Evolutionary conservation across 1,284 basidiomycete genomes (phyloP).

Genomic region (Puccinia coronata): DNA sequence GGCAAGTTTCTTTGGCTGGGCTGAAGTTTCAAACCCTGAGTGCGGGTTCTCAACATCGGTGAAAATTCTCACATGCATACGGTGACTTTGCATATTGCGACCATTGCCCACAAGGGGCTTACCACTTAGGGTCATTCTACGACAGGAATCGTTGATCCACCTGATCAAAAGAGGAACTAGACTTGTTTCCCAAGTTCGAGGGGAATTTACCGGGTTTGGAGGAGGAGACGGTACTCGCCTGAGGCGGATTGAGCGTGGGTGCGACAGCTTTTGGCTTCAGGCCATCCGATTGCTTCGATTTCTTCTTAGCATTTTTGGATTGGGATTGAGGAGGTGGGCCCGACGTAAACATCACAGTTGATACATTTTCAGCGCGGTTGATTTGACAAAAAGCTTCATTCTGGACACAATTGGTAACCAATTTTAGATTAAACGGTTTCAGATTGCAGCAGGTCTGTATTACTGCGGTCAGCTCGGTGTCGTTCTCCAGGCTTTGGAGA

Average conservation of each 20-base stretch:
- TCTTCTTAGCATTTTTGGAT: too few species aligned
- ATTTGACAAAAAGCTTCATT: neutral
- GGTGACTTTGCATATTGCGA: too few species aligned
- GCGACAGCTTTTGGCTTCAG: neutral
- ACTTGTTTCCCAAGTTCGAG: too few species aligned
- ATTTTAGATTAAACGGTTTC: neutral
- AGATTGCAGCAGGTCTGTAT: neutral
- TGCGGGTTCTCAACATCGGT: too few species aligned
- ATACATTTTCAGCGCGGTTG: neutral
- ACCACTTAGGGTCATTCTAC: too few species aligned
- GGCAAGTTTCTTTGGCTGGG: too few species aligned
- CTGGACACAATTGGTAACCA: neutral
- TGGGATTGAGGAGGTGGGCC: too few species aligned
- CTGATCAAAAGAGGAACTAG: too few species aligned
- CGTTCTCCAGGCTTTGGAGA: neutral
- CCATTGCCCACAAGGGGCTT: too few species aligned
- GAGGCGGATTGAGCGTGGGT: neutral
- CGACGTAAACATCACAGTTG: neutral
- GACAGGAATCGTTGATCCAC: neutral
- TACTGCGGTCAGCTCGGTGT: neutral
- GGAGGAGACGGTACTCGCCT: neutral
- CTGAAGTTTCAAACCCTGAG: too few species aligned
- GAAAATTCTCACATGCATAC: too few species aligned
- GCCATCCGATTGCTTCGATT: neutral
- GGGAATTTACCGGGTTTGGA: too few species aligned